Evolutionary conservation across 106 monocot species (phyloP).

Genomic region (Apostasia ramifera): DNA sequence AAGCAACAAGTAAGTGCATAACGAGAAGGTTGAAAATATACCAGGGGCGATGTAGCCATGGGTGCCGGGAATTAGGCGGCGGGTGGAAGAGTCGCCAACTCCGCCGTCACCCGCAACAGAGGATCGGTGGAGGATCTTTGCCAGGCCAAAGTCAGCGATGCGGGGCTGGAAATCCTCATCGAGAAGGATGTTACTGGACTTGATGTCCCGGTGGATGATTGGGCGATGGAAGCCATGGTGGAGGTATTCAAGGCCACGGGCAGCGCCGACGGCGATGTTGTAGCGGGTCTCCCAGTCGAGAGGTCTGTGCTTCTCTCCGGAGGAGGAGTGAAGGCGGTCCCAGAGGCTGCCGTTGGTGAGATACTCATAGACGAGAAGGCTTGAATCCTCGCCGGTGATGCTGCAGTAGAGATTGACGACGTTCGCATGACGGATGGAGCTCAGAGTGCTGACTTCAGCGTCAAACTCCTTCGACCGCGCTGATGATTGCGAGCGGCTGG

Average conservation of each 20-base stretch:
- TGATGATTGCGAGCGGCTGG: slow-evolving; percentile 5
- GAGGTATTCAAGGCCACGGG: slow-evolving; percentile 69
- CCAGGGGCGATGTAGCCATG: slow-evolving; percentile 86
- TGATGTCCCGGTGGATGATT: slow-evolving; percentile 83
- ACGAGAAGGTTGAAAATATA: slow-evolving; percentile 2
- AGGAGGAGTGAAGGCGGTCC: slow-evolving; percentile 52
- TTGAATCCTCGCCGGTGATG: slow-evolving; percentile 73
- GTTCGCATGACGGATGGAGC: slow-evolving; percentile 83
- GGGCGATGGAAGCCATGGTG: slow-evolving; percentile 69
- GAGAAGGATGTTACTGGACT: slow-evolving; percentile 84
- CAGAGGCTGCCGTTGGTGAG: slow-evolving; percentile 79
- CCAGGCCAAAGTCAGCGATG: slow-evolving; percentile 89
- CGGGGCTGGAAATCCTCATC: slow-evolving; percentile 71
- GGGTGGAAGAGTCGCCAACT: slow-evolving; percentile 6
- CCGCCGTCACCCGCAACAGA: not conserved
- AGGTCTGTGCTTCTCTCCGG: slow-evolving; percentile 16
- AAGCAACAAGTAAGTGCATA: not conserved
- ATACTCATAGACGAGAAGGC: slow-evolving; percentile 81
- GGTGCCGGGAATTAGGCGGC: slow-evolving; percentile 54
- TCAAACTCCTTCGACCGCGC: slow-evolving; percentile 52
- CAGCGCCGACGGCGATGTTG: slow-evolving; percentile 65
- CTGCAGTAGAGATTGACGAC: slow-evolving; percentile 91
- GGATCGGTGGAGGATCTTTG: slow-evolving; percentile 27
- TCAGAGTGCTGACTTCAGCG: slow-evolving; percentile 64
- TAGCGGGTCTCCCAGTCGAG: slow-evolving; percentile 56